Evolutionary conservation across 306 rosid genomes (phyloP), one percentile per base, ranked within the genome.

Genomic region (Casuarina glauca): DNA sequence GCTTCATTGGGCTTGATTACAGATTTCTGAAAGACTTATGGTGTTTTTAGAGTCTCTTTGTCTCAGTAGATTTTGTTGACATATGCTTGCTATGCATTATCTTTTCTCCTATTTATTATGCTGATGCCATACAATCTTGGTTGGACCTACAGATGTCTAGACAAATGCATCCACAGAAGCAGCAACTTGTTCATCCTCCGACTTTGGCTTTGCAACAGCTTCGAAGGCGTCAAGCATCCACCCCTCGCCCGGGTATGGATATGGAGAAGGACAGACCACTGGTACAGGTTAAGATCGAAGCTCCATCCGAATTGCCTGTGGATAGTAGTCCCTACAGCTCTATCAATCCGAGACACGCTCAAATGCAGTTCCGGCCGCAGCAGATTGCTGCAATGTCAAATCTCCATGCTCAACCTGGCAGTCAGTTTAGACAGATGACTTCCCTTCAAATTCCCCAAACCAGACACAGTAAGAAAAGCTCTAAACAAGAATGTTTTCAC

Each of bases 231-330:
- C 90, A 89, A 72, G 76, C 82, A 61, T 70, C 94, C 26, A 72
- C 89, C 71, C 84, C 94, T 44, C 96, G 93, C 32, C 77, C 93
- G 44, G 84, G 70, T 48, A 79, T 83, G 93, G 98, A 94, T 54
- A 70, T 77, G 58, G 93, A 87, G 39, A 89, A 92, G 83, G 97
- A 92, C 54, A 87, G 91, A 81, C 96, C 97, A 35, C 11, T 91
- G 83, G 92, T 92, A 75, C 97, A 92, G 87, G 98, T 95, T 79
- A 95, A 95, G 85, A 19, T 92, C 78, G 98, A 95, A 84, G 84
- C 84, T 58, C 80, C 84, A 53, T 57, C 97, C 76, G 97, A 95
- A 51, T 55, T 88, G 45, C 88, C 97, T 17, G 35, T 82, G 78
- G 98, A 95, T 72, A 38, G 79, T 51, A 88, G 81, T 76, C 55